phyloP scores from a whole-genome alignment of 768 basidiomycete species.

The Mycena pura region DNA sequence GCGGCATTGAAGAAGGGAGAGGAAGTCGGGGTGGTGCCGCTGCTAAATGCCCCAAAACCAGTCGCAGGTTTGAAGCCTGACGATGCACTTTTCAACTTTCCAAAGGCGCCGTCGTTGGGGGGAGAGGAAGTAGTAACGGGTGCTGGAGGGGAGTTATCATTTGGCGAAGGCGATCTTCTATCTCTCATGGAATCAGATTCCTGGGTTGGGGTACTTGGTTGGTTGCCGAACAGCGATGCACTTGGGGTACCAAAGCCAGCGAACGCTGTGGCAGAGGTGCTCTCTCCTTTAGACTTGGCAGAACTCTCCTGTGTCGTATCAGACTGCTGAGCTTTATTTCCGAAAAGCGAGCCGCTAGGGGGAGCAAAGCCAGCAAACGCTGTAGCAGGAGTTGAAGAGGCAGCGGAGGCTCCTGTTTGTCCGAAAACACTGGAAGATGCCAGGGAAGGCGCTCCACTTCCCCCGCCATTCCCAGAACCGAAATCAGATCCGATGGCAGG shows the following conservation, averaged over 20 bases:
- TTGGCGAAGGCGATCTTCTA: conserved; percentile 22
- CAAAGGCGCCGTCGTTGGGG: conserved; percentile 46
- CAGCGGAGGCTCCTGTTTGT: not conserved
- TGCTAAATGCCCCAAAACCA: conserved; percentile 52
- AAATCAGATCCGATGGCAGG: too few relatives aligned
- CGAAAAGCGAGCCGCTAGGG: conserved; percentile 7
- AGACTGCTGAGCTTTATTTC: conserved; percentile 14
- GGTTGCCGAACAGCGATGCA: too few relatives aligned
- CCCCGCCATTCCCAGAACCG: too few relatives aligned
- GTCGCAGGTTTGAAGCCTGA: conserved; percentile 47
- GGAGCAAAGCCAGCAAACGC: conserved; percentile 16
- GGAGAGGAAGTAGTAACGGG: conserved; percentile 30
- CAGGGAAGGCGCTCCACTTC: not conserved
- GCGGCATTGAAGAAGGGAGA: conserved; percentile 63
- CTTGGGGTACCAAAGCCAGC: too few relatives aligned
- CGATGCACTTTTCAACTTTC: conserved; percentile 43
- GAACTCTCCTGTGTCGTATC: conserved; percentile 17
- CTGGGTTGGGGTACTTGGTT: too few relatives aligned
- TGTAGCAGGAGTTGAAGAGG: conserved; percentile 9
- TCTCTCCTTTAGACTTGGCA: conserved; percentile 17
- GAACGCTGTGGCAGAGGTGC: too few relatives aligned
- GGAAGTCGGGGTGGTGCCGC: conserved; percentile 42
- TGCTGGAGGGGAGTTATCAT: conserved; percentile 22
- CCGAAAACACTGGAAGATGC: conserved; percentile 4
- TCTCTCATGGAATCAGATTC: conserved; percentile 26